Conservation (phyloP, 2,329 filamentous ascomycete genomes). For the Scedosporium minutisporum region DNA sequence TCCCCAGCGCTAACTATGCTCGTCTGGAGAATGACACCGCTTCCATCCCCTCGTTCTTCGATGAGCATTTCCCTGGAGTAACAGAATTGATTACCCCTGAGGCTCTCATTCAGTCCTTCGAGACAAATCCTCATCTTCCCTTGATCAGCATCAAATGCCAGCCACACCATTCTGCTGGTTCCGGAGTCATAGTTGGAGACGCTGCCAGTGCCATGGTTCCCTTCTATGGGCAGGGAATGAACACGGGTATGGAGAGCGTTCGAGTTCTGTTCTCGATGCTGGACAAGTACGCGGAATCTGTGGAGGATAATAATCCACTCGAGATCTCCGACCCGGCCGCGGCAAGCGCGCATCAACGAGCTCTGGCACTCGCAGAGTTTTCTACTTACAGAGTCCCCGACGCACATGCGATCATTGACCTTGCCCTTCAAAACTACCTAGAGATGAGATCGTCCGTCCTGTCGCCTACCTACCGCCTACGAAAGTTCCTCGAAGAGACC, state of each 20-base stretch:
- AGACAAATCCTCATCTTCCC: slow-evolving; percentile 76
- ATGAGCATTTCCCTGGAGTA: slow-evolving; percentile 78
- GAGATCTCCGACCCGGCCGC: slow-evolving; percentile 22
- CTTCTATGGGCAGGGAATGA: slow-evolving; percentile 98
- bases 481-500: slow-evolving; percentile 80
- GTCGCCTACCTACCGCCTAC: slow-evolving; percentile 63
- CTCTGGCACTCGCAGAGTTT: slow-evolving; percentile 64
- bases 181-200: slow-evolving; percentile 80
- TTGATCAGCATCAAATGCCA: slow-evolving; percentile 88
- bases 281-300: slow-evolving; percentile 51
- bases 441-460: slow-evolving; percentile 89
- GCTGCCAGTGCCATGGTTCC: slow-evolving; percentile 97
- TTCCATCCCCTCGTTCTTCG: slow-evolving; percentile 63
- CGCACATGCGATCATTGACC: slow-evolving; percentile 81
- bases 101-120: slow-evolving; percentile 66
- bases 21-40: slow-evolving; percentile 54
- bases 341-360: slow-evolving; percentile 45
- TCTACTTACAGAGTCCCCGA: slow-evolving; percentile 64
- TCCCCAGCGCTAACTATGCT: slow-evolving; percentile 61
- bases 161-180: slow-evolving; percentile 71
- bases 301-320: slow-evolving; percentile 32
- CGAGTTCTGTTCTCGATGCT: slow-evolving; percentile 75
- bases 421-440: slow-evolving; percentile 82
- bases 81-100: slow-evolving; percentile 57
- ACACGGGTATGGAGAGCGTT: slow-evolving; percentile 90